Conservation (phyloP, 805 yeast genomes). For the Phaffomyces opuntiae region DNA sequence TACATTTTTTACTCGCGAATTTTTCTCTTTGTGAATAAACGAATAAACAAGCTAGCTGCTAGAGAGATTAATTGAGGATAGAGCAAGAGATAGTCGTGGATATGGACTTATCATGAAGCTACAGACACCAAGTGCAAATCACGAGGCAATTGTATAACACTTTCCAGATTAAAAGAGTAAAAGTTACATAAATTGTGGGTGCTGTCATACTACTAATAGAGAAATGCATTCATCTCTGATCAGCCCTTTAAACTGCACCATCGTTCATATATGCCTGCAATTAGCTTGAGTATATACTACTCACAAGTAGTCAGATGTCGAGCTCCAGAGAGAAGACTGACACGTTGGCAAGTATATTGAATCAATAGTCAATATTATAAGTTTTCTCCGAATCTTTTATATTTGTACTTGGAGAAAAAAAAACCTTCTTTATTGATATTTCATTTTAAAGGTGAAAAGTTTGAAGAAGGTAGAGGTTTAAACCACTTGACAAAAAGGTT, state of each 20-base stretch:
- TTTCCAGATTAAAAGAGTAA: neutral
- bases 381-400: too few relatives aligned
- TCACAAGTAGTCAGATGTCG: neutral
- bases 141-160: neutral
- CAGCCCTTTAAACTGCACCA: slow-evolving; percentile 17
- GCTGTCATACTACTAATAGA: slow-evolving; percentile 18
- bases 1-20: too few relatives aligned
- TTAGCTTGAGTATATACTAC: neutral
- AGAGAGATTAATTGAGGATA: too few relatives aligned
- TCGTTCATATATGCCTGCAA: slow-evolving; percentile 2
- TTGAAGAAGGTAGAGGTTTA: too few relatives aligned
- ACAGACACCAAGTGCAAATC: too few relatives aligned
- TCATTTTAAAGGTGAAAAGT: too few relatives aligned
- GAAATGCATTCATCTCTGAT: slow-evolving; percentile 11
- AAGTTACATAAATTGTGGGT: slow-evolving; percentile 7
- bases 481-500: too few relatives aligned
- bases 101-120: too few relatives aligned
- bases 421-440: too few relatives aligned
- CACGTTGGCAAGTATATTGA: slow-evolving; percentile 7
- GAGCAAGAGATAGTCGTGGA: too few relatives aligned
- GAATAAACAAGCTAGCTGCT: too few relatives aligned
- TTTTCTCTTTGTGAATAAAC: neutral
- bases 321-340: neutral
- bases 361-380: neutral
- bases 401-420: too few relatives aligned